Evolutionary conservation across 2,329 filamentous ascomycete species (phyloP).

Genomic region (Colletotrichum echinochloae): DNA sequence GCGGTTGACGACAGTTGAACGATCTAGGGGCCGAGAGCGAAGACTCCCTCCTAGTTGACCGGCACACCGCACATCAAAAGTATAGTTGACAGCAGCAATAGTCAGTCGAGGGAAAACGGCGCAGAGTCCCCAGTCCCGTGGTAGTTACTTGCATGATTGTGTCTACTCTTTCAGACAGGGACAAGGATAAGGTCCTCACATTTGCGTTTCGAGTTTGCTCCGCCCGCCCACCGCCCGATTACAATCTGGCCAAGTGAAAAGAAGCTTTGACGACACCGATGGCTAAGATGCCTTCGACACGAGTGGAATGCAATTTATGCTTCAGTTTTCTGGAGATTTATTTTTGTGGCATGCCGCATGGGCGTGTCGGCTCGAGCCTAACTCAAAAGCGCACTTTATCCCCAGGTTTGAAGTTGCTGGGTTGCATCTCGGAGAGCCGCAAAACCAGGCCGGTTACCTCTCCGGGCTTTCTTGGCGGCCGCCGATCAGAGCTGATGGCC

Average conservation of each 20-base stretch:
- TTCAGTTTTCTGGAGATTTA: neutral
- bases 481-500: too few species aligned
- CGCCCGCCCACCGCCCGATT: constrained; percentile 16
- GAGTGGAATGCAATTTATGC: constrained; percentile 1
- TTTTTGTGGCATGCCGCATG: constrained; percentile 18
- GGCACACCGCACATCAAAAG: neutral
- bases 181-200: constrained; percentile 18
- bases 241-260: constrained; percentile 17
- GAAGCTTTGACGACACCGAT: constrained; percentile 20
- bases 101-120: constrained; percentile 7
- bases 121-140: neutral
- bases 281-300: constrained; percentile 11
- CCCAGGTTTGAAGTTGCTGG: neutral
- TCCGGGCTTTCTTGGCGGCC: neutral
- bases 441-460: neutral
- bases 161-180: constrained; percentile 7
- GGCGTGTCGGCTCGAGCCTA: constrained; percentile 25
- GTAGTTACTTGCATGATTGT: constrained; percentile 6
- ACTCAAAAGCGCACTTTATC: constrained; percentile 19
- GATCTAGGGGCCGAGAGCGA: neutral
- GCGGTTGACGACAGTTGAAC: constrained; percentile 22
- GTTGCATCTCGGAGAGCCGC: neutral
- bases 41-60: neutral
- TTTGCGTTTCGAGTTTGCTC: constrained; percentile 31
- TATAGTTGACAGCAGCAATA: constrained; percentile 27